Evolutionary conservation across 2,329 filamentous ascomycete genomes (phyloP).

Genomic region (Calonectria multiphialidica): DNA sequence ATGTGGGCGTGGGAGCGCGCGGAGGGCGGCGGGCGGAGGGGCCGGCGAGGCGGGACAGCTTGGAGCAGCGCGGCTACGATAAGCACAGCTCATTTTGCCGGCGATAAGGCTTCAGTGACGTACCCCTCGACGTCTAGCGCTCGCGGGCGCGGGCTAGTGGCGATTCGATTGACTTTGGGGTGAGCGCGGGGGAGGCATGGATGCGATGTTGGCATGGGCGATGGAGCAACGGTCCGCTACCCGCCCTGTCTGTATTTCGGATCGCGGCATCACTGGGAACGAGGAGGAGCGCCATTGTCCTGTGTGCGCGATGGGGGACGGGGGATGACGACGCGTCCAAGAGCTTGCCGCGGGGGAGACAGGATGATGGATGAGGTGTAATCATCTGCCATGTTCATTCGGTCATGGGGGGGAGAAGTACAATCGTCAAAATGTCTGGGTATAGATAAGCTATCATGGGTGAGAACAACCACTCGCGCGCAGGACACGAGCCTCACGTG

Average conservation of each 20-base stretch:
- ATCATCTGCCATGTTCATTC: background rate
- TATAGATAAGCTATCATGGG: background rate
- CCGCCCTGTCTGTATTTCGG: constrained; percentile 13
- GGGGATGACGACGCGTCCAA: background rate
- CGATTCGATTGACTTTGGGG: constrained; percentile 6
- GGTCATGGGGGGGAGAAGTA: background rate
- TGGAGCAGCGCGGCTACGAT: constrained; percentile 43
- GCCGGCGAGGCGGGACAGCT: background rate
- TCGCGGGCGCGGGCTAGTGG: constrained; percentile 9
- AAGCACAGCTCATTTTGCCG: constrained; percentile 26
- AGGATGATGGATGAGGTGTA: background rate
- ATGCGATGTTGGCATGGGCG: background rate
- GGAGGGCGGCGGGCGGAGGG: background rate
- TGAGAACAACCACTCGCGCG: constrained; percentile 2
- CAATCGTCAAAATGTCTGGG: background rate
- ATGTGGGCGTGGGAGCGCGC: constrained; percentile 24
- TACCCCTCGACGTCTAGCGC: constrained; percentile 6
- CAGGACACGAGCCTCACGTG: constrained; percentile 4
- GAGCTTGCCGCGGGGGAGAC: too few relatives aligned
- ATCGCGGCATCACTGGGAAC: background rate
- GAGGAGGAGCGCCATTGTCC: background rate
- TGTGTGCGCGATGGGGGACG: background rate
- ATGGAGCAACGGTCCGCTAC: constrained; percentile 19
- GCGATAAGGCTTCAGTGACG: constrained; percentile 45
- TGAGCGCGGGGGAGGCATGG: background rate